phyloP scores from a whole-genome alignment of 306 rosid species.

The Quercus glauca region DNA sequence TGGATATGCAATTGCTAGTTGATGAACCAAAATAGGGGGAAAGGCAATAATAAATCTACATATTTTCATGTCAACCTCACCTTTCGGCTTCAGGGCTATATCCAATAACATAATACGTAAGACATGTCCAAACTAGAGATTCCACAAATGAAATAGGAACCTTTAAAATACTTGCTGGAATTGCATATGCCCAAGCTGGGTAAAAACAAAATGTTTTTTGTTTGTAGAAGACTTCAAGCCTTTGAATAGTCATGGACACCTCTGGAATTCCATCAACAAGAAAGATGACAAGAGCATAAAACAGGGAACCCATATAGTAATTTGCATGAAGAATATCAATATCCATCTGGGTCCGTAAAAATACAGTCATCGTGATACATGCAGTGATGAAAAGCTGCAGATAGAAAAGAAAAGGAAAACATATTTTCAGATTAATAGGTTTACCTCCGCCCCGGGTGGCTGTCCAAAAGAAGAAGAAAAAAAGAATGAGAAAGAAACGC shows the following conservation, averaged over 20 bases:
- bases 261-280: slow-evolving; percentile 44
- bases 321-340: slow-evolving; percentile 28
- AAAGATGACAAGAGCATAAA: slow-evolving; percentile 30
- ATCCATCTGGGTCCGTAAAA: slow-evolving; percentile 37
- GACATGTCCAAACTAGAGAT: slow-evolving; percentile 44
- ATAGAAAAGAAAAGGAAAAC: not conserved
- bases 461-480: not conserved
- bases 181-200: slow-evolving; percentile 58
- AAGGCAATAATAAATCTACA: no score
- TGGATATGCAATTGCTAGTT: no score
- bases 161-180: slow-evolving; percentile 41
- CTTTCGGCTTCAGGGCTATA: slow-evolving; percentile 35
- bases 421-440: not conserved
- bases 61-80: slow-evolving; percentile 1
- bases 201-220: slow-evolving; percentile 29
- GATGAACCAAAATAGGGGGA: no score
- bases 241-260: slow-evolving; percentile 37
- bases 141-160: slow-evolving; percentile 42
- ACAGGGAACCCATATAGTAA: slow-evolving; percentile 42
- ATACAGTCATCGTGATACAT: slow-evolving; percentile 44
- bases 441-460: no score
- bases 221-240: slow-evolving; percentile 46
- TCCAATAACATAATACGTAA: slow-evolving; percentile 56
- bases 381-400: slow-evolving; percentile 39
- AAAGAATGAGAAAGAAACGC: not conserved